Evolutionary conservation across 306 rosid species (phyloP), one percentile per base, ranked within the genome.

Genomic region (Castanospermum australe): DNA sequence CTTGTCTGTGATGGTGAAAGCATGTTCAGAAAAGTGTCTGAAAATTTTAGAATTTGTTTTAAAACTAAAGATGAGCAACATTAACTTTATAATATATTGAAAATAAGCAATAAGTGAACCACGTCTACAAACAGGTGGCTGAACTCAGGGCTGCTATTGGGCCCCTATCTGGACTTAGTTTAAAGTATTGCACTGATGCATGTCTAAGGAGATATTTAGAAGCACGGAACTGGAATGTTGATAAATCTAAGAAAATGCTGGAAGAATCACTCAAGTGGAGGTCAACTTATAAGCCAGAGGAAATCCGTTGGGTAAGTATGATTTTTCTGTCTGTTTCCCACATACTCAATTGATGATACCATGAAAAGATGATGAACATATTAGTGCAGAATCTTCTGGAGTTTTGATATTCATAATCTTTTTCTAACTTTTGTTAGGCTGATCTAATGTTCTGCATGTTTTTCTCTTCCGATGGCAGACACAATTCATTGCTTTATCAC

Each of bases 191-290:
- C 77, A 73, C 83, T 0, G 95, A 94, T 52, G 87, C 82, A 33
- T 94, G 99, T 77, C 86, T 92, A 18, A 73, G 92, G 88, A 92
- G 97, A 80, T 92, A 92, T 73, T 70, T 94, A 60, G 98, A 84
- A 61, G 99, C 97, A 18, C 79, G 98, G 47, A 91, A 81, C 81
- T 94, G 99, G 97, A 89, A 90, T 73, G 75, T 91, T 36, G 89
- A 91, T 2, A 91, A 95, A 80, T 59, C 97, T 28, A 92, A 86
- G 96, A 95, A 93, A 84, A 88, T 92, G 97, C 24, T 95, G 21
- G 89, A 91, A 75, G 98, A 90, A 69, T 51, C 99, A 13, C 89
- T 95, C 51, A 86, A 81, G 80, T 95, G 99, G 99, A 91, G 99
- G 86, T 78, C 90, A 35, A 57, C 88, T 64, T 95, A 83, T 59